These are phyloP conservation scores for Boletus patriciae DNA, from an alignment of 768 basidiomycete genomes.

Conservation along the genomic window DNA sequence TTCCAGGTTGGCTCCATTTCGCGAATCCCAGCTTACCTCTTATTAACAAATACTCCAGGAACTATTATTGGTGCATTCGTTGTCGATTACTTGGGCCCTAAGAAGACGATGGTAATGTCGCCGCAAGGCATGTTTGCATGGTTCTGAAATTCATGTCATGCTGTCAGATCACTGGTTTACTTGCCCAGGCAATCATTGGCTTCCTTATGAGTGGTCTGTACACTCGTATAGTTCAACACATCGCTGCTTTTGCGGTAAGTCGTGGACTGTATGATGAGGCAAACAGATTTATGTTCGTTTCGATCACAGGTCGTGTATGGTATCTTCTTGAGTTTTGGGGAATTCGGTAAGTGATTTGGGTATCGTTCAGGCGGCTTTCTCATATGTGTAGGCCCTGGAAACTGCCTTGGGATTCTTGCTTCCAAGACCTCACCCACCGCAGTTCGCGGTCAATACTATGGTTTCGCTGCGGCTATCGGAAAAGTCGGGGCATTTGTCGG, in stretches of 20 bases:
- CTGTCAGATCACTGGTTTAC: conserved; percentile 60
- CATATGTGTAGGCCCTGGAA: conserved; percentile 62
- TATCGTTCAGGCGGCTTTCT: not conserved
- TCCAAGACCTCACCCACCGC: conserved; percentile 85
- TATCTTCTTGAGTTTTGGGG: conserved; percentile 87
- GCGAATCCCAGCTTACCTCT: not conserved
- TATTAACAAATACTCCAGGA: conserved; percentile 32
- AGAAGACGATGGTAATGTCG: conserved; percentile 62
- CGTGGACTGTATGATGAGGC: not conserved
- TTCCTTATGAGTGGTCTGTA: conserved; percentile 92
- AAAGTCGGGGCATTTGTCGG: conserved; percentile 84
- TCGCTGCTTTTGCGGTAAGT: conserved; percentile 74
- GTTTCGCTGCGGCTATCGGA: conserved; percentile 80
- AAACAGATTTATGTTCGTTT: not conserved
- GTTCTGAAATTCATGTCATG: not conserved
- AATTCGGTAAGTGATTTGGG: conserved; percentile 55
- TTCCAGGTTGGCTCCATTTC: conserved; percentile 45
- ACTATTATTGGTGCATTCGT: conserved; percentile 73
- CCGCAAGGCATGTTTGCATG: not conserved
- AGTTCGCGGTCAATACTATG: conserved; percentile 83
- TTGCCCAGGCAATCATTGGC: conserved; percentile 70
- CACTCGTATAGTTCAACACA: conserved; percentile 53
- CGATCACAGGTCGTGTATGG: conserved; percentile 73
- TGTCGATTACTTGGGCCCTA: conserved; percentile 75
- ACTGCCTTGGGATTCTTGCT: conserved; percentile 82